Conservation (phyloP, 2,329 filamentous ascomycete species). For the Fusarium burgessii region DNA sequence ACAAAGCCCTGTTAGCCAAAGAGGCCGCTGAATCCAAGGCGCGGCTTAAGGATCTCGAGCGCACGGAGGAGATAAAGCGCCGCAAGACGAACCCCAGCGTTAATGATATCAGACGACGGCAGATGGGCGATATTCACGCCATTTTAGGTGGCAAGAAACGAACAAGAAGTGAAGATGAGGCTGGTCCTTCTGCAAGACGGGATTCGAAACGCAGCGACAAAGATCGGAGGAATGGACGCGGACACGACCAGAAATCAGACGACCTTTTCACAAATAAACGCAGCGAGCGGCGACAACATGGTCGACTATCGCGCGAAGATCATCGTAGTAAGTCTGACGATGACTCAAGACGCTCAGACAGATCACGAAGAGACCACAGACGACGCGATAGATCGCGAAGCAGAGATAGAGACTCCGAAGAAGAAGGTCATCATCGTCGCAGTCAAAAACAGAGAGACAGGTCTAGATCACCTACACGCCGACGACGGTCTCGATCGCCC, state of each 20-base stretch:
- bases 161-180: conserved; percentile 41
- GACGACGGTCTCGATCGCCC: conserved; percentile 51
- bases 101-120: conserved; percentile 66
- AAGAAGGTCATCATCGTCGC: conserved; percentile 27
- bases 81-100: conserved; percentile 59
- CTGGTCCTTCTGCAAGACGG: conserved; percentile 28
- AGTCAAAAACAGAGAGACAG: conserved; percentile 39
- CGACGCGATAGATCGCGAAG: conserved; percentile 36
- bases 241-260: conserved; percentile 11
- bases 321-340: conserved; percentile 31
- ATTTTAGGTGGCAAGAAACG: conserved; percentile 63
- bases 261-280: conserved; percentile 42
- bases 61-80: conserved; percentile 58
- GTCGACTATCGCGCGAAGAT: conserved; percentile 44
- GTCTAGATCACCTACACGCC: conserved; percentile 46
- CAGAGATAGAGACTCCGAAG: conserved; percentile 24
- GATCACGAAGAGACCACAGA: conserved; percentile 31
- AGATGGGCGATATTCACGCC: conserved; percentile 71
- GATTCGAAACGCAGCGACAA: conserved; percentile 27
- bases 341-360: conserved; percentile 18
- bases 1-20: conserved; percentile 84
- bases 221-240: conserved; percentile 9
- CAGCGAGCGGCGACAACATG: conserved; percentile 38
- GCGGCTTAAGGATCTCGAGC: conserved; percentile 73
- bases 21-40: conserved; percentile 83